Conservation (phyloP, 805 yeast species). For the Zygotorulaspora chibaensis region DNA sequence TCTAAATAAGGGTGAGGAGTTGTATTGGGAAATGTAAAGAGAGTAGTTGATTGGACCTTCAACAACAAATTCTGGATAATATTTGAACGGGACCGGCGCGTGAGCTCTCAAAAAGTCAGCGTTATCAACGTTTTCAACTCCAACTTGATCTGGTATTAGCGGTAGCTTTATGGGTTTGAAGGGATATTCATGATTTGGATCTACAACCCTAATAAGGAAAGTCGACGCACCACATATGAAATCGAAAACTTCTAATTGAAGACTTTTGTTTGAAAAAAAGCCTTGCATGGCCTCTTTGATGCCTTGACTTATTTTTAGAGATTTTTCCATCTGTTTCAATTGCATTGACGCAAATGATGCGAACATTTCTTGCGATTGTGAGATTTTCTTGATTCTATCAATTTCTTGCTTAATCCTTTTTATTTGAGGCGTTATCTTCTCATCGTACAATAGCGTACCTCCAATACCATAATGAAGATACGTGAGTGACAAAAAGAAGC, state of each 20-base stretch:
- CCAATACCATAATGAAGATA: slow-evolving; percentile 87
- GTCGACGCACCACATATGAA: slow-evolving; percentile 71
- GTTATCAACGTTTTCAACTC: slow-evolving; percentile 67
- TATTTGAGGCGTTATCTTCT: slow-evolving; percentile 50
- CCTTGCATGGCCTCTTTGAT: slow-evolving; percentile 57
- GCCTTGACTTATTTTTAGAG: slow-evolving; percentile 39
- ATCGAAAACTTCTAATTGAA: slow-evolving; percentile 68
- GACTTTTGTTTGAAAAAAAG: slow-evolving; percentile 50
- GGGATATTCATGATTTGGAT: slow-evolving; percentile 67
- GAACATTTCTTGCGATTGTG: slow-evolving; percentile 22
- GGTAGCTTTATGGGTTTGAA: slow-evolving; percentile 48
- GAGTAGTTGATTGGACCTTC: slow-evolving; percentile 78
- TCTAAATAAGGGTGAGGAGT: slow-evolving; percentile 52
- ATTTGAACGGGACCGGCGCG: slow-evolving; percentile 74
- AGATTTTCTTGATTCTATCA: slow-evolving; percentile 32
- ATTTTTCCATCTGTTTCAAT: slow-evolving; percentile 47
- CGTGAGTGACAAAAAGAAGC: slow-evolving; percentile 74
- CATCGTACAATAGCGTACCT: slow-evolving; percentile 59
- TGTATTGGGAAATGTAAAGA: slow-evolving; percentile 53
- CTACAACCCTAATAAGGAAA: slow-evolving; percentile 66
- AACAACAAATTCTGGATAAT: slow-evolving; percentile 77
- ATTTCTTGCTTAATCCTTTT: slow-evolving; percentile 42
- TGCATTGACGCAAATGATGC: slow-evolving; percentile 39
- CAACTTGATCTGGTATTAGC: slow-evolving; percentile 53
- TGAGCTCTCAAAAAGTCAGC: slow-evolving; percentile 62